Percentiles rank a stretch among this genome's conserved stretches.
Conservation (phyloP, 1,284 basidiomycete genomes). For the Mycena sp. region DNA sequence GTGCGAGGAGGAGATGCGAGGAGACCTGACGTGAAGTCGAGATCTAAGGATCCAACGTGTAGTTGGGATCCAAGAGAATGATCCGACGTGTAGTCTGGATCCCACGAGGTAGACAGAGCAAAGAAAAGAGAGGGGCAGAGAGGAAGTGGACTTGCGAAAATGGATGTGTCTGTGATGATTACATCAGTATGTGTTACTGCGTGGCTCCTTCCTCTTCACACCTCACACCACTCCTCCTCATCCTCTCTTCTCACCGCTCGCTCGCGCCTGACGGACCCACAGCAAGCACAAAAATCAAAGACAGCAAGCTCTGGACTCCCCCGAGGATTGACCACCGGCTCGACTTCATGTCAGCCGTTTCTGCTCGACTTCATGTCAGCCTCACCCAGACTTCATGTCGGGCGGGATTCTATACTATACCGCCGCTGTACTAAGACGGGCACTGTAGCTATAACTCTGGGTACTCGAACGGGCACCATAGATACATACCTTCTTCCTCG, state of each 20-base stretch:
- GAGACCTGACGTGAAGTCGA: too few relatives aligned
- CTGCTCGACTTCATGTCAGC: slow-evolving; percentile 1
- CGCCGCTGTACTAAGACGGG: background rate
- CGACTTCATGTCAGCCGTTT: slow-evolving; percentile 1
- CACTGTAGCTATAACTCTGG: background rate
- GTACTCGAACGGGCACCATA: background rate
- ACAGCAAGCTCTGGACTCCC: background rate
- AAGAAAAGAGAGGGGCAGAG: too few relatives aligned
- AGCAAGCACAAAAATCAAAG: background rate
- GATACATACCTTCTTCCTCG: background rate
- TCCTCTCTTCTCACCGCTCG: background rate
- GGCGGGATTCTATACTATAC: background rate
- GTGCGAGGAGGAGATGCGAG: too few relatives aligned
- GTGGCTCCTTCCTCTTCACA: too few relatives aligned
- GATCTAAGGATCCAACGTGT: background rate
- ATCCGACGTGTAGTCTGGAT: background rate
- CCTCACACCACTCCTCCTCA: too few relatives aligned
- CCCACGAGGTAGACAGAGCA: background rate
- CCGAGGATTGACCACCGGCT: background rate
- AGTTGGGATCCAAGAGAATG: background rate
- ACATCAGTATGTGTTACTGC: too few relatives aligned
- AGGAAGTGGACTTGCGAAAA: too few relatives aligned
- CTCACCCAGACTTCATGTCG: background rate
- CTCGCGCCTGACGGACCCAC: background rate
- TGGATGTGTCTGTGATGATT: too few relatives aligned